These are phyloP conservation scores for Tetradesmus obliquus DNA, from an alignment of 139 green algal genomes.

Conservation along the genomic window DNA sequence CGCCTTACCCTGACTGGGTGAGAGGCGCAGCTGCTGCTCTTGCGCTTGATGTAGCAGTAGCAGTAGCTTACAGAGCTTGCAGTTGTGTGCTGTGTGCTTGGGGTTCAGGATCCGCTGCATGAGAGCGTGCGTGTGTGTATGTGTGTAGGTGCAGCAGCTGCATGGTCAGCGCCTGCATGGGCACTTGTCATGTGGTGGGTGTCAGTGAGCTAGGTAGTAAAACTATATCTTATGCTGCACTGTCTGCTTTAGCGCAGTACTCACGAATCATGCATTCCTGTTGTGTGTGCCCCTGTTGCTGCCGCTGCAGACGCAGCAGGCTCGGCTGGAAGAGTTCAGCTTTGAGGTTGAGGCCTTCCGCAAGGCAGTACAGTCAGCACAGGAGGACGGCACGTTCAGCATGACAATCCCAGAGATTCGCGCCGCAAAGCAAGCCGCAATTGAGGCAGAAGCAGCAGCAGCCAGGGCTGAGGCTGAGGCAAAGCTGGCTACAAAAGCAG, in stretches of 20 bases:
- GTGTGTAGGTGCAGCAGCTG: too few relatives aligned
- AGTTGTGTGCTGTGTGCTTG: too few relatives aligned
- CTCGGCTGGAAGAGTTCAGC: background rate
- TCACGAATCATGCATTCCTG: too few relatives aligned
- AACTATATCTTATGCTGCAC: too few relatives aligned
- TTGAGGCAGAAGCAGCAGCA: constrained; percentile 10
- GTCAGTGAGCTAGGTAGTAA: too few relatives aligned
- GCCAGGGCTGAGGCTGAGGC: background rate
- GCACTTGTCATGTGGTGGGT: too few relatives aligned
- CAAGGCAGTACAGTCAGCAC: constrained; percentile 10
- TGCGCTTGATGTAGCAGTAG: too few relatives aligned
- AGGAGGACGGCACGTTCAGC: constrained; percentile 30
- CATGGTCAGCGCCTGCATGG: too few relatives aligned
- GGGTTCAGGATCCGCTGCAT: too few relatives aligned
- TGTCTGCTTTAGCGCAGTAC: too few relatives aligned
- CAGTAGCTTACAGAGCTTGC: too few relatives aligned
- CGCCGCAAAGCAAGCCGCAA: background rate
- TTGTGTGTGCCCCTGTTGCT: background rate
- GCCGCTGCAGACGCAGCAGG: constrained; percentile 11
- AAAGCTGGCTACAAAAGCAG: background rate
- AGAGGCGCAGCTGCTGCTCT: background rate
- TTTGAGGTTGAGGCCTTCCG: background rate
- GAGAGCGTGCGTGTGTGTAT: too few relatives aligned
- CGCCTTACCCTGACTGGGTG: constrained; percentile 25
- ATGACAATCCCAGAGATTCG: constrained; percentile 9